Base-by-base conservation (phyloP, 164 flowering plant species). In the Chimonanthus salicifolius region DNA sequence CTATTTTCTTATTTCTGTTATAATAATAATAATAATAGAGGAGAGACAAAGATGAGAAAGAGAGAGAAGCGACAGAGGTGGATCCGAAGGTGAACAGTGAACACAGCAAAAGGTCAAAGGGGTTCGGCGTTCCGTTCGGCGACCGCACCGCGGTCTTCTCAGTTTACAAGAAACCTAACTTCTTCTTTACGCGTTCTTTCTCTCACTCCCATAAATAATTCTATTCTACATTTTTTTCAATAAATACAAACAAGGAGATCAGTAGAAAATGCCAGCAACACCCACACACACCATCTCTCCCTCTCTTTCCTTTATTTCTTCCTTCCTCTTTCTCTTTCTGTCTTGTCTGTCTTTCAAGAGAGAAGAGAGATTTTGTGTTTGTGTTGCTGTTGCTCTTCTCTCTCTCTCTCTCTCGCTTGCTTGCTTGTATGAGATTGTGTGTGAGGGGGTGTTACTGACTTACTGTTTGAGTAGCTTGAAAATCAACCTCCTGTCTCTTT, bases 101-200 rank as follows among this genome's bases (percentile, higher is more conserved):
- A 33, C 33, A 33, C 33, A 33, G 33, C 33, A 33, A 33, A 73
- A 72, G 81, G 79, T 83, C 79, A 82, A 78, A 74, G 33, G 76
- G 77, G 33, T 33, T 33, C 33, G 33, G 33, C 85, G 82, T 81
- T 73, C 74, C 85, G 83, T 85, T 75, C 84, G 87, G 75, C 87
- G 85, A 82, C 84, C 72, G 87, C 70, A 80, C 77, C 85, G 85
- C 80, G 78, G 84, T 80, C 85, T 80, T 71, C 82, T 69, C 84
- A 78, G 66, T 78, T 81, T 72, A 72, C 82, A 74, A 81, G 75
- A 69, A 63, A 49, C 63, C 72, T 77, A 62, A 49, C 85, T 81
- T 81, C 67, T 72, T 62, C 78, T 79, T 72, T 80, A 82, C 82
- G 85, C 83, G 67, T 74, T 75, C 66, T 71, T 50, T 75, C 76